phyloP scores from a whole-genome alignment of 2,329 filamentous ascomycete genomes.

The Amylocarpus encephaloides region DNA sequence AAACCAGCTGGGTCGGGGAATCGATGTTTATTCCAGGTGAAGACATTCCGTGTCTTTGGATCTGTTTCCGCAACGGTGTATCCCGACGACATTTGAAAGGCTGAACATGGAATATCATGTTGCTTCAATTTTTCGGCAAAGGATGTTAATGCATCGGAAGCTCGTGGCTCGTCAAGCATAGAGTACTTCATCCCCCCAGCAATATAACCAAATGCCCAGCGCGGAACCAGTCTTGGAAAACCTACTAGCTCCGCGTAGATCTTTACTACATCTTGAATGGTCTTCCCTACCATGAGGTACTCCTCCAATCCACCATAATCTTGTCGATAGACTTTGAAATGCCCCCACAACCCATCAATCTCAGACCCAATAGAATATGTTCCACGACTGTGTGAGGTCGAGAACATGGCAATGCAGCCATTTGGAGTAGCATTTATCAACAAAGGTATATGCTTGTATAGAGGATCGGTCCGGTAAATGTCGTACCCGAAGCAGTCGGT shows the following conservation, averaged over 20 bases:
- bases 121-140: constrained; percentile 27
- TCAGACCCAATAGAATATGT: constrained; percentile 63
- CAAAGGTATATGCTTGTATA: constrained; percentile 71
- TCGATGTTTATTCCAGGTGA: too few relatives aligned
- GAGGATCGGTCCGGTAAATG: constrained; percentile 61
- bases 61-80: constrained; percentile 66
- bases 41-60: too few relatives aligned
- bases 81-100: constrained; percentile 41
- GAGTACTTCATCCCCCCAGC: constrained; percentile 60
- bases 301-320: constrained; percentile 67
- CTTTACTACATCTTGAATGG: constrained; percentile 57
- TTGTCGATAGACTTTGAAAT: constrained; percentile 68
- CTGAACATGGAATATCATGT: constrained; percentile 48
- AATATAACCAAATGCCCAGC: constrained; percentile 69
- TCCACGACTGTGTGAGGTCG: constrained; percentile 58
- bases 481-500: constrained; percentile 72
- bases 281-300: constrained; percentile 61
- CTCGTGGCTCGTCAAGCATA: constrained; percentile 49
- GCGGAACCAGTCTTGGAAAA: constrained; percentile 59
- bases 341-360: constrained; percentile 70
- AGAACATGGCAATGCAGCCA: constrained; percentile 62
- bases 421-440: constrained; percentile 60
- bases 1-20: too few relatives aligned
- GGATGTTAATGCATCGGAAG: constrained; percentile 39
- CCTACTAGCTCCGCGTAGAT: constrained; percentile 63